Evolutionary conservation across 2,329 filamentous ascomycete genomes (phyloP).

Genomic region (Alternaria alternata): DNA sequence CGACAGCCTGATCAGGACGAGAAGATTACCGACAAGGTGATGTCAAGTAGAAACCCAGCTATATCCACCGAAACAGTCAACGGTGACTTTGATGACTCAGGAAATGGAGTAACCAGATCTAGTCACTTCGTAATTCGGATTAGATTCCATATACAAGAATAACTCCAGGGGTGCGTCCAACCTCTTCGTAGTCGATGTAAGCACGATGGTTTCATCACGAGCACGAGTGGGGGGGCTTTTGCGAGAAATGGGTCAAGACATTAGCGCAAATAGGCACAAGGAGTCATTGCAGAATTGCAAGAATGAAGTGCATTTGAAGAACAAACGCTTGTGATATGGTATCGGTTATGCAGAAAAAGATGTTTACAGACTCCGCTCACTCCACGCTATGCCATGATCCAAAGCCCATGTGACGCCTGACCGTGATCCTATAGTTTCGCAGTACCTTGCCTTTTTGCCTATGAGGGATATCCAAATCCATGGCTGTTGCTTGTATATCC

Average conservation of each 20-base stretch:
- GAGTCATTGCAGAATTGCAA: neutral
- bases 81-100: no score
- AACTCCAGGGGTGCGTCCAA: neutral
- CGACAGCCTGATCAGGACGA: neutral
- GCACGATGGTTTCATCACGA: neutral
- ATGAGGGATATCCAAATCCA: neutral
- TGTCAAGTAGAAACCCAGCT: neutral
- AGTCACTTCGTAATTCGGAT: no score
- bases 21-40: neutral
- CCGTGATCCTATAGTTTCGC: neutral
- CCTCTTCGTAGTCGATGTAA: neutral
- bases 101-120: no score
- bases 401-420: constrained; percentile 2
- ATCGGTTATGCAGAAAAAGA: neutral
- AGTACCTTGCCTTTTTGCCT: neutral
- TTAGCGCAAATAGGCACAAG: no score
- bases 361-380: neutral
- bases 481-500: neutral
- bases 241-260: neutral
- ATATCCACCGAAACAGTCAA: neutral
- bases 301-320: neutral
- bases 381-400: constrained; percentile 14
- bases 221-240: neutral
- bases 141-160: neutral
- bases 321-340: neutral